Base-by-base conservation (phyloP, 202 grass and related monocot genomes). In the Panicum virgatum region DNA sequence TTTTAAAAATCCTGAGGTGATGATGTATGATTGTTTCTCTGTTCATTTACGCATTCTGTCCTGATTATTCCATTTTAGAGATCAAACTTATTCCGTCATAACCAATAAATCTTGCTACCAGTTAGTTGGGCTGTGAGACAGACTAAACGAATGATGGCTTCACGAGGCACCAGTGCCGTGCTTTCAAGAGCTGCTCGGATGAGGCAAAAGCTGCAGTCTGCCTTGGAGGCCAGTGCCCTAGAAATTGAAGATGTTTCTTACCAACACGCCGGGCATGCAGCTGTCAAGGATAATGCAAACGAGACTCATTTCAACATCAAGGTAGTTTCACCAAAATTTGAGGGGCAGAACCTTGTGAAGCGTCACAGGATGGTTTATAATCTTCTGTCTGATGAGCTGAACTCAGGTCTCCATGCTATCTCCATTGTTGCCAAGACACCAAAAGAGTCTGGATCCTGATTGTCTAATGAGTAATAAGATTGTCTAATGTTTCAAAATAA, bases 221-320 rank as follows among this genome's bases (percentile, higher is more conserved):
- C 89, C 22, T 87, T 98, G 86, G 96, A 98, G 85, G 90, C 92
- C 45, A 96, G 90, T 85, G 66, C 72, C 57, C 75, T 98, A 47
- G 96, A 98, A 40, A 93, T 93, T 66, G 92, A 96, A 90, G 96
- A 98, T 36, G 96, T 98, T 83, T 96, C 96, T 66, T 91, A 92
- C 59, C 85, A 96, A 65, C 96, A 98, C 78, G 90, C 89, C 0
- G 96, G 96, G 32, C 96, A 98, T 89, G 90, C 89, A 44, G 92
- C 88, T 79, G 90, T 98, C 25, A 86, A 93, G 76, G 83, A 66
- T n/a, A 85, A 86, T 67, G 85, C 89, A 32, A 92, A 86, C 22
- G 92, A 98, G 85, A 98, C 92, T 5, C 96, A 98, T 82, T 98
- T 96, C 83, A 93, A 98, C 82, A 84, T 98, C 69, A 98, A 85